phyloP scores from a whole-genome alignment of 2,329 filamentous ascomycete genomes.

The Dactylellina leptospora region DNA sequence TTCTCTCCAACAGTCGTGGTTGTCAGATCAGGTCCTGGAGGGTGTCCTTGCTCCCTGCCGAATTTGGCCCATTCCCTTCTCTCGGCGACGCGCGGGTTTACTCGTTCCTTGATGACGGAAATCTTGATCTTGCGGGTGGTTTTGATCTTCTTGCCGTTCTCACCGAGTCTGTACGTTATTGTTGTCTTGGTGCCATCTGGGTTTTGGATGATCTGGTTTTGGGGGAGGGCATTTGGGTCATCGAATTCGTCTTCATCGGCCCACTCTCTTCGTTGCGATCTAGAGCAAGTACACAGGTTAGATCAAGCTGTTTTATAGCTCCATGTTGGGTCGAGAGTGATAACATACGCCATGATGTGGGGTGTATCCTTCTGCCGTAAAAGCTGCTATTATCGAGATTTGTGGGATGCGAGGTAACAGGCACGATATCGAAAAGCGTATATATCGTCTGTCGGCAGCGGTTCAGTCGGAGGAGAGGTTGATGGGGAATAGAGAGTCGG shows the following conservation, averaged over 20 bases:
- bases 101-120: slow-evolving; percentile 87
- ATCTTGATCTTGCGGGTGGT: slow-evolving; percentile 94
- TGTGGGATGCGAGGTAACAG: too few relatives aligned
- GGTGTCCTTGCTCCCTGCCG: slow-evolving; percentile 85
- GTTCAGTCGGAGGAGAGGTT: not conserved
- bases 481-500: not conserved
- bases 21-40: slow-evolving; percentile 80
- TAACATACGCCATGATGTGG: slow-evolving; percentile 38
- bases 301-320: slow-evolving; percentile 35
- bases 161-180: slow-evolving; percentile 87
- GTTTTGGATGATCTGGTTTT: slow-evolving; percentile 89
- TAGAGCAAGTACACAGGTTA: slow-evolving; percentile 12
- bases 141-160: slow-evolving; percentile 95
- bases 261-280: slow-evolving; percentile 71
- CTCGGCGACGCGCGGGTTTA: slow-evolving; percentile 96
- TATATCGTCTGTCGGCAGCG: not conserved
- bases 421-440: too few relatives aligned
- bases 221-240: slow-evolving; percentile 83
- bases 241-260: slow-evolving; percentile 90
- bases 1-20: slow-evolving; percentile 96
- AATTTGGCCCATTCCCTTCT: slow-evolving; percentile 94
- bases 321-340: not conserved
- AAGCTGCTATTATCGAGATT: not conserved
- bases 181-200: slow-evolving; percentile 98
- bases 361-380: slow-evolving; percentile 3